Conservation (phyloP, 331 rosid species). For the Acacia concinna region DNA sequence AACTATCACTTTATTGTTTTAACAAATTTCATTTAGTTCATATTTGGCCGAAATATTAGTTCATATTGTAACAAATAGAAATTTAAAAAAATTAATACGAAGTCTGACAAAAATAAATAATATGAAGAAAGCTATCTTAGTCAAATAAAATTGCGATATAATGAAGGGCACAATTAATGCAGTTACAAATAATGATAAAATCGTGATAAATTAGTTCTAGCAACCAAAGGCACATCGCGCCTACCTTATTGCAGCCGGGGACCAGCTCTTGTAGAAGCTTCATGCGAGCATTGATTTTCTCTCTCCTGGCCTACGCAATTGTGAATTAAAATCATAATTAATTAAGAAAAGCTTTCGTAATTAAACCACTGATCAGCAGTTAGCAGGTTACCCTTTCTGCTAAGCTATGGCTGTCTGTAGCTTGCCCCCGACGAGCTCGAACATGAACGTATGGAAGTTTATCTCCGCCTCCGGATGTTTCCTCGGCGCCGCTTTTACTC, state of each 20-base stretch:
- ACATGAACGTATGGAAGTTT: slow-evolving; percentile 92
- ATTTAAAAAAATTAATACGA: background rate
- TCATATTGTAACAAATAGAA: background rate
- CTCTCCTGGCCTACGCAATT: slow-evolving; percentile 89
- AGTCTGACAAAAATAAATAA: background rate
- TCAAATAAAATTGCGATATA: background rate
- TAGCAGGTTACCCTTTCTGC: slow-evolving; percentile 80
- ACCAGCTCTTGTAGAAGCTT: slow-evolving; percentile 96
- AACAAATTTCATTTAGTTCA: background rate
- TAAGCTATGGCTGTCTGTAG: slow-evolving; percentile 96
- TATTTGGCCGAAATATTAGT: background rate
- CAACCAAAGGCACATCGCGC: slow-evolving; percentile 4
- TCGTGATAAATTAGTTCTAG: slow-evolving; percentile 14
- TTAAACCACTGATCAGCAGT: slow-evolving; percentile 21
- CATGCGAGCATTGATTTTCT: slow-evolving; percentile 98
- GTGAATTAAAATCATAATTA: background rate
- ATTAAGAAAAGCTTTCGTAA: background rate
- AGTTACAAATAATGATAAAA: background rate
- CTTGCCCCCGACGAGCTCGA: slow-evolving; percentile 99
- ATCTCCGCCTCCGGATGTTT: slow-evolving; percentile 56
- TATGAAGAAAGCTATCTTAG: background rate
- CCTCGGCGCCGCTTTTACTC: slow-evolving; percentile 55
- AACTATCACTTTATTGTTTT: too few species aligned
- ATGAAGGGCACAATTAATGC: background rate
- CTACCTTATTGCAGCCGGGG: slow-evolving; percentile 97